These are phyloP conservation scores for Ophiobolus disseminans DNA, from an alignment of 2,329 filamentous ascomycete genomes.

Conservation along the genomic window DNA sequence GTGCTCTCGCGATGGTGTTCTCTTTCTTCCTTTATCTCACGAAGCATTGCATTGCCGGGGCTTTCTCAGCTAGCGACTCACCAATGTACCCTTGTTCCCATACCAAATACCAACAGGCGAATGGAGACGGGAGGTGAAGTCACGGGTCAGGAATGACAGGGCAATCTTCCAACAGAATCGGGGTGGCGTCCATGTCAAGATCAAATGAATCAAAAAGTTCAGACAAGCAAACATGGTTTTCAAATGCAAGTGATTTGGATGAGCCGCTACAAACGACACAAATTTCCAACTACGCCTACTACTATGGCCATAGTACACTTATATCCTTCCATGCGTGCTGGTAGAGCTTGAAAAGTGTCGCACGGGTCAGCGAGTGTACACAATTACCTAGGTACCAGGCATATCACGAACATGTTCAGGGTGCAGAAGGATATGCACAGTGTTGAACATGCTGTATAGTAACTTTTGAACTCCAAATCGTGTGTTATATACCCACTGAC, in stretches of 20 bases:
- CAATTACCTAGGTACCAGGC: no score
- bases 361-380: no score
- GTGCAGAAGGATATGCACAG: no score
- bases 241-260: background rate
- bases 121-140: conserved; percentile 42
- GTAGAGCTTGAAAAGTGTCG: no score
- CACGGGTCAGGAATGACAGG: conserved; percentile 39
- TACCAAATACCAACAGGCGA: conserved; percentile 39
- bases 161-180: conserved; percentile 49
- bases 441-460: no score
- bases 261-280: no score
- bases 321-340: no score
- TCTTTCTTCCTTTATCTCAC: conserved; percentile 48
- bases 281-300: no score
- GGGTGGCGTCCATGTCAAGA: conserved; percentile 51
- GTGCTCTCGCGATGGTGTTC: conserved; percentile 38
- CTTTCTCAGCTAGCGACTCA: conserved; percentile 48
- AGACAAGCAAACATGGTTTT: conserved; percentile 33
- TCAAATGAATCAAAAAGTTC: conserved; percentile 52
- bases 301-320: no score
- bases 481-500: no score
- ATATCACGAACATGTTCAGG: no score
- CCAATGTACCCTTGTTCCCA: conserved; percentile 50
- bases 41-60: conserved; percentile 52
- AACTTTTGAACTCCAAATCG: no score